A percentile compares a stretch with the other conserved stretches of the same genome.
Evolutionary conservation across 768 basidiomycete genomes (phyloP).

Genomic region (Peribolospora baueri): DNA sequence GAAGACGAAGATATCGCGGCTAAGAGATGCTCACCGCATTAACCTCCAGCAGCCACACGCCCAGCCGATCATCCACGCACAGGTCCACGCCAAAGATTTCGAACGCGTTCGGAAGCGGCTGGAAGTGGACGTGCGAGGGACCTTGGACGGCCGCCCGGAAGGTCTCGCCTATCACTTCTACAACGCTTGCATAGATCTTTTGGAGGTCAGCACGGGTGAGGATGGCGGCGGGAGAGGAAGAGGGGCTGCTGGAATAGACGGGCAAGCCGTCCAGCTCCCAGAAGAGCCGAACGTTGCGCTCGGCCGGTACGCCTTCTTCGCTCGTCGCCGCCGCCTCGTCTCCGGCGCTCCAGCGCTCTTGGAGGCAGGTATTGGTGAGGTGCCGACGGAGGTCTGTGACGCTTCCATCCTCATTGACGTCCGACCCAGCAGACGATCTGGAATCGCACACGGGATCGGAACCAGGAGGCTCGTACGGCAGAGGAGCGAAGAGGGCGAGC

Average conservation of each 20-base stretch:
- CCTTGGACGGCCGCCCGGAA: constrained; percentile 43
- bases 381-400: constrained; percentile 38
- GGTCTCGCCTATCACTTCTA: constrained; percentile 43
- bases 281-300: constrained; percentile 39
- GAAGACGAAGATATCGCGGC: neutral
- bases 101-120: constrained; percentile 76
- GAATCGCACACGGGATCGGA: neutral
- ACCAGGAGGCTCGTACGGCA: constrained; percentile 35
- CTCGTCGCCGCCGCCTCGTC: constrained; percentile 16
- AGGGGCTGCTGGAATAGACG: constrained; percentile 17
- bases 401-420: constrained; percentile 12
- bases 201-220: constrained; percentile 20
- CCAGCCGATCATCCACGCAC: constrained; percentile 30
- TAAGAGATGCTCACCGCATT: constrained; percentile 38
- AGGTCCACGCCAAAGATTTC: constrained; percentile 92
- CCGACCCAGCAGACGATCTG: neutral
- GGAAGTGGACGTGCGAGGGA: constrained; percentile 8
- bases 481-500: constrained; percentile 65
- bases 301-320: constrained; percentile 32
- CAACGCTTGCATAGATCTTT: constrained; percentile 37
- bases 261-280: constrained; percentile 48
- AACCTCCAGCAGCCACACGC: constrained; percentile 60
- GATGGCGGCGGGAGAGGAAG: constrained; percentile 4
- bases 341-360: constrained; percentile 18
- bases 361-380: constrained; percentile 79